phyloP scores from a whole-genome alignment of 352 stramenopile genomes.

The Phytophthora hybrid region DNA sequence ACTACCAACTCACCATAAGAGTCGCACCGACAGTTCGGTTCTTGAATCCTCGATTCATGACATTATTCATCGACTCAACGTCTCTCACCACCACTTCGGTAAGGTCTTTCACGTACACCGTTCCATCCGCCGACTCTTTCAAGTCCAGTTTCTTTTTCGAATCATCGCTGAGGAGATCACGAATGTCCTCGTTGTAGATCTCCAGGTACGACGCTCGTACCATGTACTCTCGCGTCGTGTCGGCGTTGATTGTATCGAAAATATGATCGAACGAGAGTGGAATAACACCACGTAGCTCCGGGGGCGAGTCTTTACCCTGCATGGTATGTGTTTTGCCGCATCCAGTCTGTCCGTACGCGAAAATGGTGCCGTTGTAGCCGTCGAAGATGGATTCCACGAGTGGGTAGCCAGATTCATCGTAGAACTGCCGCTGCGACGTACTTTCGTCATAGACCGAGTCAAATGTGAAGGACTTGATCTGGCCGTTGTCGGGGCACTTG shows the following conservation, averaged over 20 bases:
- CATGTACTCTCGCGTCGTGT: conserved; percentile 81
- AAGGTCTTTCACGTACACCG: conserved; percentile 92
- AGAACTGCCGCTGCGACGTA: conserved; percentile 87
- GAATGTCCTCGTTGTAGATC: conserved; percentile 97
- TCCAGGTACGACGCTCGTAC: conserved; percentile 93
- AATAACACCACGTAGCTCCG: conserved; percentile 84
- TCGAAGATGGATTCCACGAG: conserved; percentile 92
- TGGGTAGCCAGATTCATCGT: conserved; percentile 87
- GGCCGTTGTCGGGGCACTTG: conserved; percentile 75
- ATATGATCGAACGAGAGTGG: conserved; percentile 89
- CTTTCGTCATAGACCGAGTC: conserved; percentile 92
- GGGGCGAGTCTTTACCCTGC: conserved; percentile 79
- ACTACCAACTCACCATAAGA: conserved; percentile 64
- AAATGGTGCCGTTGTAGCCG: conserved; percentile 94
- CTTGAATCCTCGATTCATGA: conserved; percentile 88
- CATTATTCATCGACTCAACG: conserved; percentile 80
- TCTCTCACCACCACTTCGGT: conserved; percentile 83
- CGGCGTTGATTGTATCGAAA: conserved; percentile 85
- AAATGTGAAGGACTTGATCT: conserved; percentile 91
- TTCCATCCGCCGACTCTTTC: conserved; percentile 82
- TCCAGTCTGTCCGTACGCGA: conserved; percentile 90
- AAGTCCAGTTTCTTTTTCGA: conserved; percentile 85
- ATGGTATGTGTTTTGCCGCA: conserved; percentile 90
- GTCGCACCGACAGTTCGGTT: conserved; percentile 84
- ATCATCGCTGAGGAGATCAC: conserved; percentile 89